Base-by-base conservation (phyloP, 306 rosid species). In the Inga laurina region DNA sequence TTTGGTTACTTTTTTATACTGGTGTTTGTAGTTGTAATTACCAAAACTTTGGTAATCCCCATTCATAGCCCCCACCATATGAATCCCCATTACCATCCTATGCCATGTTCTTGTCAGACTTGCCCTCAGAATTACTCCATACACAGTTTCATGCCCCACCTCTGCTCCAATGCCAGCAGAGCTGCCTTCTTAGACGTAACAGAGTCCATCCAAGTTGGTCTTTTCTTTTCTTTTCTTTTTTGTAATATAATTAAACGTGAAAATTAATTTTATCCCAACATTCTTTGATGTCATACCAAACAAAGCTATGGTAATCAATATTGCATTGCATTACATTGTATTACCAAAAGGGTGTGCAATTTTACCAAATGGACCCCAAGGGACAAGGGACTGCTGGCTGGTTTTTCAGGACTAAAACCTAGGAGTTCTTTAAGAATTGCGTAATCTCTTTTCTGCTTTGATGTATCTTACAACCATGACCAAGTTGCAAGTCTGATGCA, bases 401-500 rank as follows among this genome's bases (percentile, higher is more conserved):
- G 37, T 62, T 62, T 27, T 62, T 27, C 16, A 12, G 39, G 39
- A 72, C 18, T 51, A 15, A 24, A 62, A 51, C 70, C 77, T 41
- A 30, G 32, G 66, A 15, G 66, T 71, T 59, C 49, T 57, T 78
- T 74, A 71, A 21, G 39, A 8, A 72, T 72, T 22, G 24, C 43
- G 73, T 39, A 61, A 22, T 72, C 76, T 46, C 39, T 46, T 64
- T 37, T 68, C 83, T 74, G 30, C 75, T 34, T 61, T 82, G 67
- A 11, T 68, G 72, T 46, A 67, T 46, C 51, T 79, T 44, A 27
- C 67, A 27, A 66, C 69, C 64, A 46, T 65, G 62, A 73, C 77
- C 57, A 79, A 81, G 49, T 86, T 82, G 77, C 72, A 66, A 84
- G 10, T 27, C 72, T 67, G 56, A 37, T 86, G 88, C 90, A 96